Percentiles rank a stretch among this genome's conserved stretches.
Evolutionary conservation across 1,284 basidiomycete genomes (phyloP).

Genomic region (Heterobasidion annosum): DNA sequence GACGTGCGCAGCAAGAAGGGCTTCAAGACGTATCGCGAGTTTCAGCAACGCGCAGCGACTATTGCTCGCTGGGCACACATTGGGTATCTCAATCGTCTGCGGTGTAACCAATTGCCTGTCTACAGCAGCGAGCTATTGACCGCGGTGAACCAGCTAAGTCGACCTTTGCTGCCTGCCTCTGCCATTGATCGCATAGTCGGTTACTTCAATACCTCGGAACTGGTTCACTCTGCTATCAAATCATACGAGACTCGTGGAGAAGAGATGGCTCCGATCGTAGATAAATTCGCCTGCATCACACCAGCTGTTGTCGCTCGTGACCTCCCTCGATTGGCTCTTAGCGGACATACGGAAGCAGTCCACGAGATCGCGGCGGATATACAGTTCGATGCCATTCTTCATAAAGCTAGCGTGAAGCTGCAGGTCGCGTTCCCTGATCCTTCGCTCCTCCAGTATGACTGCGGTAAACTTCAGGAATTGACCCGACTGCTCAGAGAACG

Average conservation of each 20-base stretch:
- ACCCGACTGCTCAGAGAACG: slow-evolving; percentile 73
- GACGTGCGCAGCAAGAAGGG: slow-evolving; percentile 75
- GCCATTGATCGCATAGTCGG: slow-evolving; percentile 25
- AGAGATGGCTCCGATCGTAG: slow-evolving; percentile 47
- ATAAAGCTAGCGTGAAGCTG: slow-evolving; percentile 71
- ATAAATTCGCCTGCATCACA: slow-evolving; percentile 80
- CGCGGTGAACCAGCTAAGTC: slow-evolving; percentile 30
- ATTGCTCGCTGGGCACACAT: slow-evolving; percentile 64
- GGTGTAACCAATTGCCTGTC: slow-evolving; percentile 57
- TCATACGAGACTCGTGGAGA: slow-evolving; percentile 58
- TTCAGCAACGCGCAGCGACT: slow-evolving; percentile 43
- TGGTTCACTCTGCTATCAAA: slow-evolving; percentile 43
- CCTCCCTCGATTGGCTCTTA: slow-evolving; percentile 53
- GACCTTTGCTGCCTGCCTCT: slow-evolving; percentile 52
- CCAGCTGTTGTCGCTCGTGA: slow-evolving; percentile 76
- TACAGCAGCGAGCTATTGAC: slow-evolving; percentile 58
- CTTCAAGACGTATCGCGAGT: slow-evolving; percentile 52
- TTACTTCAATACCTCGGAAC: slow-evolving; percentile 33
- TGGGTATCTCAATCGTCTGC: slow-evolving; percentile 69
- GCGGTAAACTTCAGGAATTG: slow-evolving; percentile 90
- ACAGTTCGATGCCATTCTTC: slow-evolving; percentile 61
- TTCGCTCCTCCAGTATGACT: slow-evolving; percentile 90
- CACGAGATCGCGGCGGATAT: slow-evolving; percentile 23
- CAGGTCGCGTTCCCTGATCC: slow-evolving; percentile 94
- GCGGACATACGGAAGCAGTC: slow-evolving; percentile 28